Conservation (phyloP, 2,329 filamentous ascomycete genomes). For the Cephalotrichum gorgonifer region DNA sequence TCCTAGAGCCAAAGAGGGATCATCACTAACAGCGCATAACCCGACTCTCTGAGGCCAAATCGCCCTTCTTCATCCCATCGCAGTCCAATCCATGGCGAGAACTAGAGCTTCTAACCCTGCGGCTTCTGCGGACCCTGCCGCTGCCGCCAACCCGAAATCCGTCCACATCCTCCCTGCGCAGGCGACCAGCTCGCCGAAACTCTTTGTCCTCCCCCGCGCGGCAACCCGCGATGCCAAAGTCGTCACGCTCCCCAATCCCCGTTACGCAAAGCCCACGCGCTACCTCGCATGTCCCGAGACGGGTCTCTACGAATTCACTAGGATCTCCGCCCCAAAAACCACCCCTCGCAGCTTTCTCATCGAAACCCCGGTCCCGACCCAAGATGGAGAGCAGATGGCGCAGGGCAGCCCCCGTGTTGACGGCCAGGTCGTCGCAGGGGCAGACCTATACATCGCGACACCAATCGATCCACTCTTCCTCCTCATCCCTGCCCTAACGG, state of each 20-base stretch:
- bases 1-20: too few relatives aligned
- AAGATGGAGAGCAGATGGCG: not conserved
- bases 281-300: slow-evolving; percentile 52
- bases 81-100: slow-evolving; percentile 30
- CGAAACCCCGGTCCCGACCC: slow-evolving; percentile 16
- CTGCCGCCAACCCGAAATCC: slow-evolving; percentile 19
- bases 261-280: slow-evolving; percentile 41
- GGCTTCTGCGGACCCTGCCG: slow-evolving; percentile 13
- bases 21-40: too few relatives aligned
- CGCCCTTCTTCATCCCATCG: too few relatives aligned
- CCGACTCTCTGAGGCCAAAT: too few relatives aligned
- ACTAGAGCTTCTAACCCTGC: slow-evolving; percentile 33
- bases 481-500: slow-evolving; percentile 58
- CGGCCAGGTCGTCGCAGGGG: slow-evolving; percentile 46
- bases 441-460: slow-evolving; percentile 76
- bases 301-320: slow-evolving; percentile 57
- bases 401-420: slow-evolving; percentile 9
- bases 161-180: slow-evolving; percentile 30
- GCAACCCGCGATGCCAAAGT: slow-evolving; percentile 45
- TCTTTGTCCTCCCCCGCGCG: slow-evolving; percentile 52
- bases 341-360: slow-evolving; percentile 55
- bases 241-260: slow-evolving; percentile 49
- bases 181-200: slow-evolving; percentile 33
- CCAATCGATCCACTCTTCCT: slow-evolving; percentile 78
- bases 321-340: slow-evolving; percentile 39